Base-by-base conservation (phyloP, 192 early-diverging fungal species). In the Chytriomyces hyalinus region DNA sequence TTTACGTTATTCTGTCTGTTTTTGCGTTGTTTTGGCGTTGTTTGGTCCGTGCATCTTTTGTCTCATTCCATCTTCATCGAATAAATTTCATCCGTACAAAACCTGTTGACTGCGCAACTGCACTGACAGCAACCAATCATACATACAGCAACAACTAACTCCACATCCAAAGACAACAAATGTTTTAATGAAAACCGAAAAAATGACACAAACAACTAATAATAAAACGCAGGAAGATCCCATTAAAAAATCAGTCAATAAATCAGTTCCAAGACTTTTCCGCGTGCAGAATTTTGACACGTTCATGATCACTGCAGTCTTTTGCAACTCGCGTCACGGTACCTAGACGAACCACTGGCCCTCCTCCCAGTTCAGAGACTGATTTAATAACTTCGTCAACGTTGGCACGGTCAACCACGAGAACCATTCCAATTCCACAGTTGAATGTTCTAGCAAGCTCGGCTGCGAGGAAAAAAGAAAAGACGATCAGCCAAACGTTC, bases 381-480 rank as follows among this genome's bases (percentile, higher is more conserved):
- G 49, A 45, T 60, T 77, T 69, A 44, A 61, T 84, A 48, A 95
- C 90, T 28, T 88, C 85, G 47, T 70, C 83, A 43, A 90, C 91
- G 76, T 94, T 77, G 36, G 84, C 89, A 26, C 76, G 61, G 49
- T 88, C 88, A 10, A 94, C 95, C 44, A 98, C 90, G 8, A 98
- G 80, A 36, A 97, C 93, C 97, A 99, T 98, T 70, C 98, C 98
- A 75, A 99, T 94, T 74, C 98, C 98, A 82, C 96, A 98, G 92
- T 99, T 99, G 88, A 99, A 99, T 0, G 98, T 98, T 63, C 98
- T 90, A 6, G 95, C 91, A 87, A 99, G 92, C 82, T 99, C 97
- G 70, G 85, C 92, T 73, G 82, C 73, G n/a, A 73, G 61, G 15
- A 84, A 80, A 47, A 53, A 51, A 71, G 17, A 45, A 65, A 17